Evolutionary conservation across 2,329 filamentous ascomycete genomes (phyloP), one percentile per base, ranked within the genome.

Genomic region (Penicillium hordei): DNA sequence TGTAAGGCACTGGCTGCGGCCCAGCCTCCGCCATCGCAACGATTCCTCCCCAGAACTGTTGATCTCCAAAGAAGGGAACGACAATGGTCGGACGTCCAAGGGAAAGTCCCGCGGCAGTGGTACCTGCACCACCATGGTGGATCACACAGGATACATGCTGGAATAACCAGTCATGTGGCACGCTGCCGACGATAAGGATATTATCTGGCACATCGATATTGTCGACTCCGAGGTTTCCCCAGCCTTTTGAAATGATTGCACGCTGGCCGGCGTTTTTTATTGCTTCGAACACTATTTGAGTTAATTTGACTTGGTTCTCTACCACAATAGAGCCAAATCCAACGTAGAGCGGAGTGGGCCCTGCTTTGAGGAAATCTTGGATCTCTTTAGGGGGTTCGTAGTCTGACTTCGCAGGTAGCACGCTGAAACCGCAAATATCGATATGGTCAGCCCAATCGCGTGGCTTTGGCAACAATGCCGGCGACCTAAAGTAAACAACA

Each of bases 141-240:
- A 94, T 89, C 1, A 96, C 91, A 43, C 86, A 88, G 0, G 89
- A 89, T 1, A 95, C 91, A 38, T 83, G 86, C 62, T 90, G 82
- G 73, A 96, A 96, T 0, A 96, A 77, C 91, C 91, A 96, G 75
- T 96, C 92, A 61, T 96, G 92, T 1, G 91, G 91, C 44, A 88
- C 86, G 67, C 93, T 94, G 12, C 89, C 91, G 38, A 96, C 80
- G 85, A 95, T 91, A 70, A 90, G 91, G 1, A 95, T 86, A 4
- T 86, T 85, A 2, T 91, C 85, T 0, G 90, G 90, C n/a, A 91
- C 75, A 1, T 83, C 83, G 4, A 89, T 71, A 33, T 86, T 79
- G 65, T 91, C 89, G 0, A 85, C 88, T 31, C 91, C 91, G 8
- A 96, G 80, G 0, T 91, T 91, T 48, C 91, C 91, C 92, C 91